phyloP scores from a whole-genome alignment of 164 flowering plant species.

The Vitis labrusca region DNA sequence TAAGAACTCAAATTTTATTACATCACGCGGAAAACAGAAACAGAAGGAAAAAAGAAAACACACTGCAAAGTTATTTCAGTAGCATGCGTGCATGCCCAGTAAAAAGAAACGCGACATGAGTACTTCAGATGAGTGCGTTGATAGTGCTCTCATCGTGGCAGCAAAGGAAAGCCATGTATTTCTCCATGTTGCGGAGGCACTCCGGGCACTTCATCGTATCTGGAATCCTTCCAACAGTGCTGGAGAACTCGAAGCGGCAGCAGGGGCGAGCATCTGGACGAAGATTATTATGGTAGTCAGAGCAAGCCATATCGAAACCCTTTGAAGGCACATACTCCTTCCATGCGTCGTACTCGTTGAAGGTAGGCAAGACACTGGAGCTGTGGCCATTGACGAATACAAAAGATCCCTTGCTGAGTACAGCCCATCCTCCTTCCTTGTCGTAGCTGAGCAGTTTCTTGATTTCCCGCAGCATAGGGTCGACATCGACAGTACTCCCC shows the following conservation, averaged over 20 bases:
- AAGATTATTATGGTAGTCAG: conserved; percentile 17
- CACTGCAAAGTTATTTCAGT: too few relatives aligned
- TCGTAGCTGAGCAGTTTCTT: conserved; percentile 37
- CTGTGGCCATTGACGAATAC: conserved; percentile 26
- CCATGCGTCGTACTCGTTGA: conserved; percentile 28
- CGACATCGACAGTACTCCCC: conserved; percentile 23
- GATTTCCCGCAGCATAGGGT: conserved; percentile 26
- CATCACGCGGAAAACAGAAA: too few relatives aligned
- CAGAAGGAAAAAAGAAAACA: too few relatives aligned
- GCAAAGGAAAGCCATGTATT: conserved; percentile 32
- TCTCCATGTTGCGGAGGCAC: conserved; percentile 41
- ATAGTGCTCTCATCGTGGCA: conserved; percentile 31
- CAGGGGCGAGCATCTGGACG: conserved; percentile 24
- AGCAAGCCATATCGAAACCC: conserved; percentile 19
- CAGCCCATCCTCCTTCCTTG: conserved; percentile 31
- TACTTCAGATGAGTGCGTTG: not conserved
- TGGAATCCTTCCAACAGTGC: conserved; percentile 24
- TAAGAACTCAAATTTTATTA: too few relatives aligned
- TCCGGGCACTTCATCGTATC: conserved; percentile 34
- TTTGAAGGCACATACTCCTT: conserved; percentile 12
- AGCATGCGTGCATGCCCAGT: too few relatives aligned
- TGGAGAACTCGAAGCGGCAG: conserved; percentile 38
- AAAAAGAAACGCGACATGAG: too few relatives aligned
- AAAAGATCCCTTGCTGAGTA: conserved; percentile 25
- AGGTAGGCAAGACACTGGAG: conserved; percentile 12